phyloP scores from a whole-genome alignment of 345 rosid genomes.

The Trapa bicornis region DNA sequence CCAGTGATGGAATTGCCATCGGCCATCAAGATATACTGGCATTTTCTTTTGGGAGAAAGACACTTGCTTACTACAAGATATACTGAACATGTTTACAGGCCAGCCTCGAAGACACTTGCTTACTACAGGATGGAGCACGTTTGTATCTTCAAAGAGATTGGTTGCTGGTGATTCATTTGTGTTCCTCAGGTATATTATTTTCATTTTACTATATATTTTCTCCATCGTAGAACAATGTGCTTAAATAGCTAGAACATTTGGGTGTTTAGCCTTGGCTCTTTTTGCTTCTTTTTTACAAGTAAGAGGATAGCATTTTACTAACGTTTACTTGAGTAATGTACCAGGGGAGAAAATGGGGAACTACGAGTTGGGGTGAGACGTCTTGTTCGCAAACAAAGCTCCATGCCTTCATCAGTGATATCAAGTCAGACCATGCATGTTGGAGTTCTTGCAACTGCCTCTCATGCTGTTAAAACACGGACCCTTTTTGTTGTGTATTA shows the following conservation, averaged over 20 bases:
- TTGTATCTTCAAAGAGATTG: constrained; percentile 78
- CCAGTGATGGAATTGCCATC: not conserved
- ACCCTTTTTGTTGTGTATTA: constrained; percentile 73
- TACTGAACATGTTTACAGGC: constrained; percentile 30
- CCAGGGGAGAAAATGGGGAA: constrained; percentile 62
- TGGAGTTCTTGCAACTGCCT: constrained; percentile 92
- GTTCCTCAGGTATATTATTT: constrained; percentile 52
- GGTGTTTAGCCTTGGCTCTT: not conserved
- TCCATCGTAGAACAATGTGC: not conserved
- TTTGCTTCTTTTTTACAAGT: not conserved
- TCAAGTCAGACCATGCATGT: constrained; percentile 93
- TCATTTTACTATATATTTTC: constrained; percentile 3
- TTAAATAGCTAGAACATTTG: not conserved
- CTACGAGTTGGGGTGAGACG: constrained; percentile 74
- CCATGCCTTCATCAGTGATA: constrained; percentile 83
- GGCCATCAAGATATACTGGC: not conserved
- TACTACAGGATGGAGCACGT: constrained; percentile 95
- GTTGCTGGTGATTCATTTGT: constrained; percentile 86
- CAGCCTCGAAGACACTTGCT: constrained; percentile 90
- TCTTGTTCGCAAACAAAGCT: constrained; percentile 50
- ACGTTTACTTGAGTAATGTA: not conserved
- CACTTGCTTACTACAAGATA: constrained; percentile 81
- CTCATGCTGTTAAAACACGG: constrained; percentile 57
- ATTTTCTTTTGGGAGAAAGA: constrained; percentile 14
- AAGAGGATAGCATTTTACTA: not conserved